A percentile compares a stretch with the other conserved stretches of the same genome.
Conservation (phyloP, 1,139 yeast genomes). For the Suhomyces panamericanus region DNA sequence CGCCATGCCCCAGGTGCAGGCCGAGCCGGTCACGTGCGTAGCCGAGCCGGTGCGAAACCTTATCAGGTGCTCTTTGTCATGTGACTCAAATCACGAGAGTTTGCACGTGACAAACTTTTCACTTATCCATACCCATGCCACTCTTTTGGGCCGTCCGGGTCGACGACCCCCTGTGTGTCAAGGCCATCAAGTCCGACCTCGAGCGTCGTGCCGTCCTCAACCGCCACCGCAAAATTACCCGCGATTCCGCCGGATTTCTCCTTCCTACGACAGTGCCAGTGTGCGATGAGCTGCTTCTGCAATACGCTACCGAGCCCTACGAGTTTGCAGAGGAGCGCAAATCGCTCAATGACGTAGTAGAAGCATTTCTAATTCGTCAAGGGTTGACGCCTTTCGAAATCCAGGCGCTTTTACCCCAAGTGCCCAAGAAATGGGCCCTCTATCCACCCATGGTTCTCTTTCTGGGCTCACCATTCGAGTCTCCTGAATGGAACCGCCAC, state of each 20-base stretch:
- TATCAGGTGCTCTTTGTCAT: too few species aligned
- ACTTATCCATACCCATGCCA: not conserved
- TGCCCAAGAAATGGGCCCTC: conserved; percentile 59
- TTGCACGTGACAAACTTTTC: not conserved
- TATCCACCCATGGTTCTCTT: conserved; percentile 71
- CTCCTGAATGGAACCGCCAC: conserved; percentile 31
- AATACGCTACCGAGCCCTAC: conserved; percentile 2
- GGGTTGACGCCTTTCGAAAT: not conserved
- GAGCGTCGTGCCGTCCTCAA: conserved; percentile 24
- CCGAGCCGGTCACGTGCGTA: too few species aligned
- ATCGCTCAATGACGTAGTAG: conserved; percentile 1
- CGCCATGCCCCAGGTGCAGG: too few species aligned
- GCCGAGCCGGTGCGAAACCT: too few species aligned
- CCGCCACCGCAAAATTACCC: conserved; percentile 26
- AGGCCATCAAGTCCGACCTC: conserved; percentile 26
- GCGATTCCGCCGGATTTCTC: conserved; percentile 10
- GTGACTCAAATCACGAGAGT: not conserved
- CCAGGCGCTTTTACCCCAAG: not conserved
- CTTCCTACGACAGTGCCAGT: conserved; percentile 13
- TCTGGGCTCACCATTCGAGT: conserved; percentile 42
- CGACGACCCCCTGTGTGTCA: conserved; percentile 22
- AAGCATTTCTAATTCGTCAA: not conserved
- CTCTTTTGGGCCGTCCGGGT: conserved; percentile 8
- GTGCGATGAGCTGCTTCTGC: not conserved
- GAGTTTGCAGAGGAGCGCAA: not conserved